Percentiles rank a stretch among this genome's conserved stretches.
Evolutionary conservation across 177 flowering plant species (phyloP).

Genomic region (Vitis hybrid): DNA sequence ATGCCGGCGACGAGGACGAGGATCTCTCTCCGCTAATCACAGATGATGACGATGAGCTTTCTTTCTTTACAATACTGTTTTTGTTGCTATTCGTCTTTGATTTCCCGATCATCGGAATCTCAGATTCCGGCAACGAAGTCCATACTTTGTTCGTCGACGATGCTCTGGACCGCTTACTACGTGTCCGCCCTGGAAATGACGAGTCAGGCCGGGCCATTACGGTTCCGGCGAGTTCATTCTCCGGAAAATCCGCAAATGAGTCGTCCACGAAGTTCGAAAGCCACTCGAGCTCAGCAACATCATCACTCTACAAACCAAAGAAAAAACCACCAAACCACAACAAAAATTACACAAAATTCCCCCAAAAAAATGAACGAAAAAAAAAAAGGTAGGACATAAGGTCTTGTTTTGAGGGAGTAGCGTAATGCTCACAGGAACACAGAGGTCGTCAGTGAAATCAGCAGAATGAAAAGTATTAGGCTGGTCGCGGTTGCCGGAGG

Average conservation of each 20-base stretch:
- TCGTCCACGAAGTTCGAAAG: conserved; percentile 70
- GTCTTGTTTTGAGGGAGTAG: not conserved
- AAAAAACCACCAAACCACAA: not conserved
- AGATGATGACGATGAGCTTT: conserved; percentile 2
- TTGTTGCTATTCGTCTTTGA: conserved; percentile 6
- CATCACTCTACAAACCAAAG: conserved; percentile 44
- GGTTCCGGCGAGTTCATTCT: conserved; percentile 18
- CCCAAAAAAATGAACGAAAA: not conserved
- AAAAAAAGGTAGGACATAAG: not conserved
- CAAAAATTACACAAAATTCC: not conserved
- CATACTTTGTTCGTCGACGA: conserved; percentile 16
- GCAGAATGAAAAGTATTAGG: conserved; percentile 6
- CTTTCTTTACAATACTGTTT: not conserved
- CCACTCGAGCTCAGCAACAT: conserved; percentile 72
- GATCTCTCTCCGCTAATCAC: not conserved
- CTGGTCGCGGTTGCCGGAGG: conserved; percentile 12
- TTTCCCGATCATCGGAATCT: conserved; percentile 5
- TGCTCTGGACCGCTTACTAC: conserved; percentile 47
- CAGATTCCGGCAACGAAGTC: conserved; percentile 17
- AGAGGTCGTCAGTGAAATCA: conserved; percentile 42
- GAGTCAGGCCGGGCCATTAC: conserved; percentile 16
- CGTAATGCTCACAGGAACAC: conserved; percentile 37
- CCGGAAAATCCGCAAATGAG: conserved; percentile 42
- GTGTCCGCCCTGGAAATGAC: conserved; percentile 30
- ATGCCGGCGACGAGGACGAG: no score